Conservation (phyloP, 441 rosid species). For the Erodium texanum region DNA sequence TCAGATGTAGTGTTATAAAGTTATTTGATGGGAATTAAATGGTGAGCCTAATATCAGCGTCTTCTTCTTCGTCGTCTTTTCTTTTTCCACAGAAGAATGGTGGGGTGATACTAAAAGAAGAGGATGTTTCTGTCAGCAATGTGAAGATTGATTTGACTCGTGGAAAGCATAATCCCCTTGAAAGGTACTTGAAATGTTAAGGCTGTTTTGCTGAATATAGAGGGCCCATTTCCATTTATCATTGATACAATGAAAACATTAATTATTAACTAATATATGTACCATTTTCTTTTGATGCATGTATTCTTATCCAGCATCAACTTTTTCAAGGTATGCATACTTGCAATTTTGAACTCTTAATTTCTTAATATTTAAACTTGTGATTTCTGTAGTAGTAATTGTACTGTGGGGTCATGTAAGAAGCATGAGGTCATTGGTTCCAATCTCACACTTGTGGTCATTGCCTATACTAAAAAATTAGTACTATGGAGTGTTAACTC, state of each 20-base stretch:
- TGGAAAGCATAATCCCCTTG: constrained; percentile 79
- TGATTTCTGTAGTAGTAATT: background rate
- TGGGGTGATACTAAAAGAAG: constrained; percentile 53
- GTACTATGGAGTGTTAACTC: background rate
- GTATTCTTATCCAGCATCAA: constrained; percentile 52
- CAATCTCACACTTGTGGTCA: background rate
- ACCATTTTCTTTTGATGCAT: constrained; percentile 17
- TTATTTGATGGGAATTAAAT: background rate
- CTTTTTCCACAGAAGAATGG: constrained; percentile 45
- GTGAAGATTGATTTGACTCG: constrained; percentile 83
- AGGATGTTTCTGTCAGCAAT: constrained; percentile 71
- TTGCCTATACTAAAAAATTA: no score
- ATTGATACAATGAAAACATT: constrained; percentile 1
- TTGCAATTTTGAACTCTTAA: background rate
- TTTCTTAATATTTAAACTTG: background rate
- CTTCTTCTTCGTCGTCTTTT: background rate
- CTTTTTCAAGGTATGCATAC: constrained; percentile 59
- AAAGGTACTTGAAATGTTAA: constrained; percentile 39
- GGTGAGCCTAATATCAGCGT: background rate
- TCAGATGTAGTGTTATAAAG: background rate
- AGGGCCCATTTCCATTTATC: background rate
- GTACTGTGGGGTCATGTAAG: background rate
- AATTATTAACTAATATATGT: constrained; percentile 16
- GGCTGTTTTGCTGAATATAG: background rate
- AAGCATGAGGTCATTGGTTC: background rate